These are phyloP conservation scores for Linnemannia zychae DNA, from an alignment of 192 early-diverging fungal genomes.

Conservation along the genomic window DNA sequence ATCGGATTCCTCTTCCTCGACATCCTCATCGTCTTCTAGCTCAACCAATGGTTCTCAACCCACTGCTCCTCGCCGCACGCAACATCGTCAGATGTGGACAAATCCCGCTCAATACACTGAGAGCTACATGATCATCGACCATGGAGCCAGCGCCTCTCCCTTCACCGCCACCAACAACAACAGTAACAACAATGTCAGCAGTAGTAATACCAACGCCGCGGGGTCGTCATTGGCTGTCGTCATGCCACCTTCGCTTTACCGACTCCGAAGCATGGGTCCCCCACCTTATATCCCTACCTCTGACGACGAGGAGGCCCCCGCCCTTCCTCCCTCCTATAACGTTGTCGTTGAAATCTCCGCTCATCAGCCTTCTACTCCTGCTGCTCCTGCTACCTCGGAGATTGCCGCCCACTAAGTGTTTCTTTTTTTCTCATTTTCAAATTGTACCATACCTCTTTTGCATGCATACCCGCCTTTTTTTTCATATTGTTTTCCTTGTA, in stretches of 20 bases:
- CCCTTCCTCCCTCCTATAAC: constrained; percentile 26
- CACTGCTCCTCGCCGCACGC: constrained; percentile 4
- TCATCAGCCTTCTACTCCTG: no score
- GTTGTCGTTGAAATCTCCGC: background rate
- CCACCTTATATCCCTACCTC: constrained; percentile 17
- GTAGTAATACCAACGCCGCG: background rate
- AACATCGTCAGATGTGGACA: constrained; percentile 3
- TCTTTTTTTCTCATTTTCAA: background rate
- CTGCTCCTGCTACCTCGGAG: background rate
- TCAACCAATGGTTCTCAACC: constrained; percentile 18
- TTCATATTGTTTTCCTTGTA: background rate
- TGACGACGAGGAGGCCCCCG: background rate
- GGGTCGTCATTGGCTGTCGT: background rate
- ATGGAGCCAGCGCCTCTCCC: background rate
- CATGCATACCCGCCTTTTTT: background rate
- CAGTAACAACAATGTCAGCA: background rate
- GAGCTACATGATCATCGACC: constrained; percentile 3
- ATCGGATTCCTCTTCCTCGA: background rate
- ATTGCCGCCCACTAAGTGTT: background rate
- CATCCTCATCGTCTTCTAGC: background rate
- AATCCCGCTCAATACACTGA: constrained; percentile 1
- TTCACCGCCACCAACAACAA: background rate
- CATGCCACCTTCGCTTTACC: background rate
- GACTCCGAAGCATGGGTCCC: constrained; percentile 17
- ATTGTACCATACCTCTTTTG: background rate